Base-by-base conservation (phyloP, 106 monocot species). In the Cymbidium sinense region DNA sequence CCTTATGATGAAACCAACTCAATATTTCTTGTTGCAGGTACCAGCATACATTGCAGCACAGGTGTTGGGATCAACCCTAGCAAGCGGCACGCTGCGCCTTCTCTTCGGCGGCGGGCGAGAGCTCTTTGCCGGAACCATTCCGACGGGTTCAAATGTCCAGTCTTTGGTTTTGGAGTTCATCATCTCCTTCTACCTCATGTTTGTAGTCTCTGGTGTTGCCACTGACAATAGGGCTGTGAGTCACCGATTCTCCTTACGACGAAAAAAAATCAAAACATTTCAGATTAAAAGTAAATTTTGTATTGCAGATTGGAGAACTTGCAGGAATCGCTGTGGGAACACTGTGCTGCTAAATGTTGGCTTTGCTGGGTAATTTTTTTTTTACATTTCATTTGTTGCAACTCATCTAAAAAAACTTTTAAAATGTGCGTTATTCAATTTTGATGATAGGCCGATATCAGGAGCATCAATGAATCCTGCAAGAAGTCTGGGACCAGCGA, bases 381-480 rank as follows among this genome's bases (percentile, higher is more conserved):
- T 25, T 61, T n/a, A 25, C 0, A 61, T 27, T 5, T 13, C n/a
- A n/a, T n/a, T n/a, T n/a, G n/a, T n/a, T n/a, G n/a, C n/a, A n/a
- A n/a, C n/a, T n/a, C n/a, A n/a, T n/a, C n/a, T n/a, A n/a, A n/a
- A n/a, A n/a, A n/a, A n/a, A n/a, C n/a, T n/a, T n/a, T n/a, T n/a
- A n/a, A n/a, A n/a, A n/a, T n/a, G n/a, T n/a, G n/a, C n/a, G n/a
- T n/a, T n/a, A n/a, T 30, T 13, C 28, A 33, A 33, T 67, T 67
- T 30, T 67, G 67, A 30, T 67, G 67, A 61, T 81, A 95, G 95
- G 81, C 89, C 88, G 1, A 88, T 95, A 81, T 88, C 95, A 0
- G 95, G 95, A 4, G 95, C 91, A 39, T 95, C 95, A 35, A 95
- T 95, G 95, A 95, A 95, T 71, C 95, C 95, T 19, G 91, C 95